A percentile compares a stretch with the other conserved stretches of the same genome.
Evolutionary conservation across 805 yeast genomes (phyloP).

Genomic region (Pichia membranifaciens): DNA sequence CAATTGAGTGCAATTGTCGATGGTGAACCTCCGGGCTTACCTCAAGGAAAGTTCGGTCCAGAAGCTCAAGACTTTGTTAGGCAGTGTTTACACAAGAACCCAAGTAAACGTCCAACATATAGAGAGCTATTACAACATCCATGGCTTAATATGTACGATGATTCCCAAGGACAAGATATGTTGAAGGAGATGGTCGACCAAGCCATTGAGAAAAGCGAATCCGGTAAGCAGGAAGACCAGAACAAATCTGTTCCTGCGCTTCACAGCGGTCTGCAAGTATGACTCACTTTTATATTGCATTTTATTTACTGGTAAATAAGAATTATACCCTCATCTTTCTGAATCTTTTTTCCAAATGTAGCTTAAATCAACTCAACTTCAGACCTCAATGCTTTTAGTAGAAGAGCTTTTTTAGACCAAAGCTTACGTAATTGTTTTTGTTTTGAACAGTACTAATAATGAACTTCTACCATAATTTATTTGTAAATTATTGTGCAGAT

Average conservation of each 20-base stretch:
- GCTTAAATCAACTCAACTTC: background rate
- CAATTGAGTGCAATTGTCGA: constrained; percentile 96
- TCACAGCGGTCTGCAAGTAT: constrained; percentile 7
- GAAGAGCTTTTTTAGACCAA: too few relatives aligned
- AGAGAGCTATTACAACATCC: constrained; percentile 70
- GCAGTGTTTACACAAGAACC: constrained; percentile 71
- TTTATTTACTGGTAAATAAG: constrained; percentile 1
- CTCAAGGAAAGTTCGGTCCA: constrained; percentile 53
- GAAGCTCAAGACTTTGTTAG: constrained; percentile 80
- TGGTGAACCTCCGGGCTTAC: constrained; percentile 83
- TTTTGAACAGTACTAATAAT: too few relatives aligned
- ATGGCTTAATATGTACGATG: constrained; percentile 61
- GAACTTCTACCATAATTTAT: too few relatives aligned
- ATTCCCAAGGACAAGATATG: constrained; percentile 26
- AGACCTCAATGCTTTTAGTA: background rate
- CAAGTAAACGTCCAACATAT: constrained; percentile 77
- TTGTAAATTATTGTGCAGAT: too few relatives aligned
- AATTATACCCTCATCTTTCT: background rate
- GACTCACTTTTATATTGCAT: background rate
- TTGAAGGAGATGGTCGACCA: constrained; percentile 30
- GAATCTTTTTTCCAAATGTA: background rate
- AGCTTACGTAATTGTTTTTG: too few relatives aligned
- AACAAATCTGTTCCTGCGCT: constrained; percentile 1
- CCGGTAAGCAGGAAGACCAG: background rate
- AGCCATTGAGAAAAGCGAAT: constrained; percentile 3